A percentile compares a stretch with the other conserved stretches of the same genome.
These are phyloP conservation scores for Astraeus odoratus DNA, from an alignment of 768 basidiomycete species.

Conservation along the genomic window DNA sequence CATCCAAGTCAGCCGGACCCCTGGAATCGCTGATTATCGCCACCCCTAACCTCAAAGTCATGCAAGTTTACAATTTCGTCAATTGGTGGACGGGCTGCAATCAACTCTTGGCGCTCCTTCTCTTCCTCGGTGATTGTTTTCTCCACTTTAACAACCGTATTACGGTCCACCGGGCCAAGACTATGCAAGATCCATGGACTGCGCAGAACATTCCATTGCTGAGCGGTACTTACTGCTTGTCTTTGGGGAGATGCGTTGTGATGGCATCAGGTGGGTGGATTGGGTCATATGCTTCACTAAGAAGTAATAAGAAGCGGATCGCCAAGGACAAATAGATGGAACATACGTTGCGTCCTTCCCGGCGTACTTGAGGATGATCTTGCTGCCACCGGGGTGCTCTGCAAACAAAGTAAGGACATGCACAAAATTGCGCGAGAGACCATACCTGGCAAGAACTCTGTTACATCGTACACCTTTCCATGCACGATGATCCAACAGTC, in stretches of 20 bases:
- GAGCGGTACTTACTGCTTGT: constrained; percentile 55
- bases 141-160: constrained; percentile 55
- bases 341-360: constrained; percentile 82
- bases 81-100: constrained; percentile 58
- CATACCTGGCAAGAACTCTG: constrained; percentile 57
- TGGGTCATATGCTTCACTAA: constrained; percentile 66
- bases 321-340: constrained; percentile 5
- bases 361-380: constrained; percentile 76
- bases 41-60: constrained; percentile 69
- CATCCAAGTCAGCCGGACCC: background rate
- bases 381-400: constrained; percentile 52
- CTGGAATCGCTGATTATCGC: background rate
- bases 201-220: background rate
- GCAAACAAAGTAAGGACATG: constrained; percentile 8
- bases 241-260: constrained; percentile 59
- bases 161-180: constrained; percentile 60
- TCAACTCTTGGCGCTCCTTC: constrained; percentile 53
- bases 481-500: constrained; percentile 74
- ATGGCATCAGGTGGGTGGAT: constrained; percentile 80
- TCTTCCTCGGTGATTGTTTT: constrained; percentile 63
- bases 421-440: background rate
- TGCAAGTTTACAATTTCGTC: constrained; percentile 79
- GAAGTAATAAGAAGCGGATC: background rate
- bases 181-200: constrained; percentile 20
- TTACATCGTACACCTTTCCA: constrained; percentile 67